A percentile compares a stretch with the other conserved stretches of the same genome.
phyloP scores from a whole-genome alignment of 2,329 filamentous ascomycete genomes.

The Colletotrichum tropicicola region DNA sequence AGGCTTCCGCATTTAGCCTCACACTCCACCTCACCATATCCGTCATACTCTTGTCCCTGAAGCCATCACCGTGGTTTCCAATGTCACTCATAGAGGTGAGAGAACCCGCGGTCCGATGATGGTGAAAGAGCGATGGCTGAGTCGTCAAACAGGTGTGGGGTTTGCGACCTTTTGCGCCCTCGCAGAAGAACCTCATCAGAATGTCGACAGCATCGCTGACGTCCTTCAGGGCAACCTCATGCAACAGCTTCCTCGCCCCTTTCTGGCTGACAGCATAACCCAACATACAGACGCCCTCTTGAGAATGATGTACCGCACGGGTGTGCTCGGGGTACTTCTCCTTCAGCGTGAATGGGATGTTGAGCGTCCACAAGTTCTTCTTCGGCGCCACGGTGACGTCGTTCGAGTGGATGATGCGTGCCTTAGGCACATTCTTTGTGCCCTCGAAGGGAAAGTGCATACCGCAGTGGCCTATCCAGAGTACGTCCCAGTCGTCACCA shows the following conservation, averaged over 20 bases:
- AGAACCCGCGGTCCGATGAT: conserved; percentile 50
- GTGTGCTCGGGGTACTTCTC: conserved; percentile 51
- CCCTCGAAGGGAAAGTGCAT: conserved; percentile 40
- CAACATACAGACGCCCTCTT: conserved; percentile 48
- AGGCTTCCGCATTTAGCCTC: conserved; percentile 47
- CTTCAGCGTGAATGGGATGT: conserved; percentile 45
- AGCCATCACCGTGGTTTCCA: conserved; percentile 40
- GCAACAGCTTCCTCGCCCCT: conserved; percentile 53
- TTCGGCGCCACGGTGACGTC: conserved; percentile 47
- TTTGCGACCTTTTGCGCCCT: conserved; percentile 43
- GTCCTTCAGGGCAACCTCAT: conserved; percentile 51
- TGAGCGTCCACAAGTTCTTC: conserved; percentile 42
- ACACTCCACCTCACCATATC: conserved; percentile 50
- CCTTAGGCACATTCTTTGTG: conserved; percentile 35
- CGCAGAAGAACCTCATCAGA: conserved; percentile 56
- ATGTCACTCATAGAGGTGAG: conserved; percentile 47
- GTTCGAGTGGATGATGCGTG: conserved; percentile 40
- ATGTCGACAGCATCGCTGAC: conserved; percentile 52
- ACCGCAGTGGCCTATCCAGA: conserved; percentile 61
- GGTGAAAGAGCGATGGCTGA: conserved; percentile 55
- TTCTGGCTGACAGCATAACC: conserved; percentile 55
- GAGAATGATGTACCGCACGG: conserved; percentile 51
- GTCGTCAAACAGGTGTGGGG: conserved; percentile 50
- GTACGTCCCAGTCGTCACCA: conserved; percentile 60
- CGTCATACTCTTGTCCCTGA: conserved; percentile 39